Conservation (phyloP, 176 grass and related monocot genomes). For the Ensete ventricosum region DNA sequence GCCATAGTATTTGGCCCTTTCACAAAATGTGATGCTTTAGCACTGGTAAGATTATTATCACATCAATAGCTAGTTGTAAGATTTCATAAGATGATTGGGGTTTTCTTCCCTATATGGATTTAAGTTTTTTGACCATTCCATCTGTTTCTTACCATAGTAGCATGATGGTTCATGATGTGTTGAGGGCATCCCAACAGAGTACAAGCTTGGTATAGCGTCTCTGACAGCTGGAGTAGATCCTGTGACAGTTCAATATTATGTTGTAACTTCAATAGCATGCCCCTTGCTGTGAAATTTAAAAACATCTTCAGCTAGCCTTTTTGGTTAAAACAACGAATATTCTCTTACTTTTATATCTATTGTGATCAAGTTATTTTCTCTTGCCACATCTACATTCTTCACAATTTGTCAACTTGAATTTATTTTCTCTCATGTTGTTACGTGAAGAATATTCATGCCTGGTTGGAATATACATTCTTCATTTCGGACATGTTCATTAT, state of each 20-base stretch:
- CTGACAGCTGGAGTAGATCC: neutral
- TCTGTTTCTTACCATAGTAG: too few species aligned
- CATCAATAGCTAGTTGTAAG: too few species aligned
- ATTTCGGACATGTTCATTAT: neutral
- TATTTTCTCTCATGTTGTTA: neutral
- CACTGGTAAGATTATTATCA: too few species aligned
- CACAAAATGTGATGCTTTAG: too few species aligned
- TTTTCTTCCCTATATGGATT: too few species aligned
- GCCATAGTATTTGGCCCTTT: neutral
- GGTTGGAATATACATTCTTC: neutral
- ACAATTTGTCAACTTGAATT: neutral
- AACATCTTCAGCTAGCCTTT: neutral
- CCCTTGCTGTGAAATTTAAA: neutral
- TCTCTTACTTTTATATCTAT: neutral
- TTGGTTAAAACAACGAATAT: neutral
- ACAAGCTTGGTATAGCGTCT: too few species aligned
- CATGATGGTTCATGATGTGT: too few species aligned
- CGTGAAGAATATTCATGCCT: neutral
- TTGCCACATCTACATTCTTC: neutral
- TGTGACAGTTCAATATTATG: neutral
- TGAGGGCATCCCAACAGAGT: too few species aligned
- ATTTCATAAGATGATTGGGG: too few species aligned
- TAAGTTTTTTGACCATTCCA: too few species aligned
- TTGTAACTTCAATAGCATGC: neutral
- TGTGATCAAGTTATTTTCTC: neutral